Evolutionary conservation across 768 basidiomycete genomes (phyloP), one percentile per base, ranked within the genome.

Genomic region (Phanerochaete carnosa): DNA sequence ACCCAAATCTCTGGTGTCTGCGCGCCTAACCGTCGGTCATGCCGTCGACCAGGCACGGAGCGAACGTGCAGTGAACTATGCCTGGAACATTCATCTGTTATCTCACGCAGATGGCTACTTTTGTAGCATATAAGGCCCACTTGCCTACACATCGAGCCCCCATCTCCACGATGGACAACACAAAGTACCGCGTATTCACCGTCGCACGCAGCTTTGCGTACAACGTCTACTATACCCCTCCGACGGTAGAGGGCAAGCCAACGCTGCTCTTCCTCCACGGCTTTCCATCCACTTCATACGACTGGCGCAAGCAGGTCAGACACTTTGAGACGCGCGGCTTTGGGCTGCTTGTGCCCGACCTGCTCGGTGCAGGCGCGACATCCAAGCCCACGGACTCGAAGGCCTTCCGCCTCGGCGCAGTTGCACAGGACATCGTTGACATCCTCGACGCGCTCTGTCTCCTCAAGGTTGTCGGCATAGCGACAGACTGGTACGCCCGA

Each of bases 361-460:
- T 43, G 39, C 39, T 43, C 39, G 81, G 81, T 6, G 74, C 72
- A 32, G 82, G 81, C 13, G 74, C 65, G 23, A 80, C 82, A 4
- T 73, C 74, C 59, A 81, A 80, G 64, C 74, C 80, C 6, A 60
- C 52, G 0, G 69, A 74, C 23, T 47, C 56, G 8, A 58, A 64
- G 23, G 45, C 55, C 47, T 77, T 74, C 64, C 64, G 58, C 2
- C 60, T 56, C 1, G 69, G 62, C 26, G 58, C 39, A 43, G 55
- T 76, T 86, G 55, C 76, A 79, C 35, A 71, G 58, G 28, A 85
- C 75, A 59, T 79, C 82, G 35, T 78, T 75, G 52, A 84, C 67
- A 54, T 69, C 75, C 65, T 74, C 73, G 7, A 87, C 60, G 15
- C 62, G 49, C 33, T 74, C 74, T 1, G 75, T 78, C 65, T 83